phyloP scores from a whole-genome alignment of 306 rosid genomes.

The Urtica urens region DNA sequence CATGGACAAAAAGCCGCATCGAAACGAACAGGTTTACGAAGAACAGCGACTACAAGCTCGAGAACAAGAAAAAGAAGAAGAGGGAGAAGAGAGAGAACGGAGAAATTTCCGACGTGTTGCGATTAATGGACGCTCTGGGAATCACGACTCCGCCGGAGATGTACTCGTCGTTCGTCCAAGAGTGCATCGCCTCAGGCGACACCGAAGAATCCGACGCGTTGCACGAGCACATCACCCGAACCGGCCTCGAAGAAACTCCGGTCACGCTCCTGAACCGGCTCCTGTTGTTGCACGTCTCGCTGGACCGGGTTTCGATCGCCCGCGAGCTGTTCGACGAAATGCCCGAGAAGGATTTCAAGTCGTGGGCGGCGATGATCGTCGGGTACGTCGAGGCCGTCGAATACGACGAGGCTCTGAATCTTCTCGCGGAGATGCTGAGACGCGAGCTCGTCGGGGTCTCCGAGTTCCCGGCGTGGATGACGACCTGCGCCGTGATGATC shows the following conservation, averaged over 20 bases:
- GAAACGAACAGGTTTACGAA: too few relatives aligned
- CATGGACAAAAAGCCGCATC: not conserved
- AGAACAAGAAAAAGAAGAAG: slow-evolving; percentile 1
- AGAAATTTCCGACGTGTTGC: slow-evolving; percentile 33
- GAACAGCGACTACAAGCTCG: slow-evolving; percentile 5
- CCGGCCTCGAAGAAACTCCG: slow-evolving; percentile 8
- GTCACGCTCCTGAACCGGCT: slow-evolving; percentile 16
- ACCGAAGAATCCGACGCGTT: slow-evolving; percentile 26
- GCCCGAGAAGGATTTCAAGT: slow-evolving; percentile 20
- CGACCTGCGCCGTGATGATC: slow-evolving; percentile 33
- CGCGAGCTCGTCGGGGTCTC: slow-evolving; percentile 16
- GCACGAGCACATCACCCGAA: slow-evolving; percentile 23
- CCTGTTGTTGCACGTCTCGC: slow-evolving; percentile 29
- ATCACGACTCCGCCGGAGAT: slow-evolving; percentile 29
- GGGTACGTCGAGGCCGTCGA: slow-evolving; percentile 2
- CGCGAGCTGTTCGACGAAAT: slow-evolving; percentile 20
- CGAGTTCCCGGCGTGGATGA: slow-evolving; percentile 34
- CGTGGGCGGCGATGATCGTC: slow-evolving; percentile 41
- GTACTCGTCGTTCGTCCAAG: slow-evolving; percentile 31
- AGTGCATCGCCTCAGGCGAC: slow-evolving; percentile 32
- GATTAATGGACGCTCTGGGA: slow-evolving; percentile 33
- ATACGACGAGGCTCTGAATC: slow-evolving; percentile 12
- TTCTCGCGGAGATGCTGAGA: slow-evolving; percentile 19
- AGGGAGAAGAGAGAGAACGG: slow-evolving; percentile 12
- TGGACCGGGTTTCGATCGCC: slow-evolving; percentile 10